phyloP scores from a whole-genome alignment of 148 eudicot species.

The Chenopodium suecicum region DNA sequence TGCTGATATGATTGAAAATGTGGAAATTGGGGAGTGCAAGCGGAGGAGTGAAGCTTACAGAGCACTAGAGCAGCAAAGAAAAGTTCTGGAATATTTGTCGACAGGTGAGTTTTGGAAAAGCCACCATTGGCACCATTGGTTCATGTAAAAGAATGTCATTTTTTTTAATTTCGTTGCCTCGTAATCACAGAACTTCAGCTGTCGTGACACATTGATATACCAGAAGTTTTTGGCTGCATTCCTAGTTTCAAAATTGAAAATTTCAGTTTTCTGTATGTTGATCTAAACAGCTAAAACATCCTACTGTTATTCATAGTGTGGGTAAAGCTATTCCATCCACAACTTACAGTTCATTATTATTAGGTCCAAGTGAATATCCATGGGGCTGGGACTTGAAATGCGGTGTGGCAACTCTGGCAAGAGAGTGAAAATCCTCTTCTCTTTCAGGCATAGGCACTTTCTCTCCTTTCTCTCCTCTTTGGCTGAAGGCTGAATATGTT shows the following conservation, averaged over 20 bases:
- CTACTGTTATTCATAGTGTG: not conserved
- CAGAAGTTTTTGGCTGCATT: not conserved
- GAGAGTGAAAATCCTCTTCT: not conserved
- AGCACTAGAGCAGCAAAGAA: conserved; percentile 60
- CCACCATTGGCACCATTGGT: not conserved
- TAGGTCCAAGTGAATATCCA: not conserved
- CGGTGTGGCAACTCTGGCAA: not conserved
- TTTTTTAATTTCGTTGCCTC: no score
- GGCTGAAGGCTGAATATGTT: no score
- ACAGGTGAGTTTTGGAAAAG: conserved; percentile 53
- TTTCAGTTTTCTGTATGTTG: not conserved
- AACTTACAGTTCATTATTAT: not conserved
- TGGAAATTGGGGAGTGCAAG: conserved; percentile 96
- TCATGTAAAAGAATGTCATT: conserved; percentile 29
- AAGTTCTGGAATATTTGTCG: conserved; percentile 62
- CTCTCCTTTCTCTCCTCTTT: no score
- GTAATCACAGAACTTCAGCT: no score
- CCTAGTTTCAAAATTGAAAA: not conserved
- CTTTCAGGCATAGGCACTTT: no score
- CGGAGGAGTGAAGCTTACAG: conserved; percentile 83
- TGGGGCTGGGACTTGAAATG: not conserved
- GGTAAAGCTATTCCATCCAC: not conserved
- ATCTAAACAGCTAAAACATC: not conserved
- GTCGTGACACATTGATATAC: no score
- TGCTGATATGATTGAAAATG: conserved; percentile 93